These are phyloP conservation scores for Luzula sylvatica DNA, from an alignment of 176 grass and related monocot genomes.

Conservation along the genomic window DNA sequence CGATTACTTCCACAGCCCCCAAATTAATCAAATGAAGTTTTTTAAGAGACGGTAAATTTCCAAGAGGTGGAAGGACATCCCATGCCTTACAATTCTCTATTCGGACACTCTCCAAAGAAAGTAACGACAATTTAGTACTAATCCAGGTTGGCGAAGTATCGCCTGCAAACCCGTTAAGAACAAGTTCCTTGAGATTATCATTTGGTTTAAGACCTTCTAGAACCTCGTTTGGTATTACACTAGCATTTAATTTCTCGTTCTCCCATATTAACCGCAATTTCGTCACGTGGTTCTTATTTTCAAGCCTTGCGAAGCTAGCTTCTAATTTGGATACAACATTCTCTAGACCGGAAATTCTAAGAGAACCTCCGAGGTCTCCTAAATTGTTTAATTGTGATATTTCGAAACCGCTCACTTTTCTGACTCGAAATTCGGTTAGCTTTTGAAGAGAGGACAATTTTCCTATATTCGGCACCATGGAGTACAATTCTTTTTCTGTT, in stretches of 20 bases:
- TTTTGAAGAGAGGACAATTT: slow-evolving; percentile 19
- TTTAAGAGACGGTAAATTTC: slow-evolving; percentile 20
- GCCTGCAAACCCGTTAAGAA: slow-evolving; percentile 15
- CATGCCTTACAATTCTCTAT: slow-evolving; percentile 18
- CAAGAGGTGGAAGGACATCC: slow-evolving; percentile 9
- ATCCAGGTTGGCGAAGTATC: slow-evolving; percentile 1
- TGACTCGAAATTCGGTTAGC: slow-evolving; percentile 16
- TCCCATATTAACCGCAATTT: slow-evolving; percentile 22
- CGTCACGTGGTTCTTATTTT: slow-evolving; percentile 13
- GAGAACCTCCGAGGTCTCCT: slow-evolving; percentile 16
- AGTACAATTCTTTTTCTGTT: slow-evolving; percentile 4
- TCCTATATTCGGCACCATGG: neutral
- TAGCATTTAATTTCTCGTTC: neutral
- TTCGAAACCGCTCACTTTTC: slow-evolving; percentile 7
- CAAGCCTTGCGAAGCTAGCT: slow-evolving; percentile 4
- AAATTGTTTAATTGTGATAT: slow-evolving; percentile 23
- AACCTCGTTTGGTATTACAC: neutral
- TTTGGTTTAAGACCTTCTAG: slow-evolving; percentile 19
- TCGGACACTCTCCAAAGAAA: slow-evolving; percentile 1
- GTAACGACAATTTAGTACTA: neutral
- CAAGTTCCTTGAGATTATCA: slow-evolving; percentile 16
- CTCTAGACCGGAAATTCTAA: slow-evolving; percentile 9
- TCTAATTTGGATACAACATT: slow-evolving; percentile 19
- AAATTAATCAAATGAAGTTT: slow-evolving; percentile 21
- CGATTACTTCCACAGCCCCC: neutral